Base-by-base conservation (phyloP, 176 grass and related monocot species). In the Neostapfia colusana region DNA sequence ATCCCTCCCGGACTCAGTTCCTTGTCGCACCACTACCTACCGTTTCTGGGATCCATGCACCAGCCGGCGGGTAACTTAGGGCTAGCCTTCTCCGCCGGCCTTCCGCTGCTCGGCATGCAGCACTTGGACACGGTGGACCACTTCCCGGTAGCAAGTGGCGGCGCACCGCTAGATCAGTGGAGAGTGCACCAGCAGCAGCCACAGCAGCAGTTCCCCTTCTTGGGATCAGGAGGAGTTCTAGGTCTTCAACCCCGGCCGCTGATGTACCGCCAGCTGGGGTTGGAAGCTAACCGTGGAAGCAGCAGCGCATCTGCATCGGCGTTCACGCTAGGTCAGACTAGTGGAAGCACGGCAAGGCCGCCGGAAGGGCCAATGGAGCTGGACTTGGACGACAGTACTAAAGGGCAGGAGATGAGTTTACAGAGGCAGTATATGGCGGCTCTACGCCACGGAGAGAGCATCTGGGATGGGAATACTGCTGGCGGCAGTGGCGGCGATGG, bases 121-220 rank as follows among this genome's bases (percentile, higher is more conserved):
- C 84, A 80, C 41, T 21, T 89, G 53, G 88, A 89, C 42, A 63
- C 62, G 12, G 78, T 81, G 8, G 82, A 75, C 65, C 76, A 90
- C 40, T 91, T 93, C 44, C 84, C 81, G 44, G 65, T 86, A 58
- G 85, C 81, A 5, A 87, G 88, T 65, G 68, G 80, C 12, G 81
- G 85, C 15, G 65, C 72, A 4, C 76, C 81, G 25, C 67, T 93
- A 6, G 84, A 88, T 49, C 88, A 93, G 75, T 93, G 84, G 84
- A 82, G 91, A 83, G 8, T 86, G 43, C 73, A 77, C 28, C 85
- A 70, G 14, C 72, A 88, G 59, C 86, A 85, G 78, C 2, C 85
- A 74, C 13, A 87, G 31, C 83, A 84, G 39, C 90, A 89, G 50
- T 94, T 91, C 81, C 91, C 91, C 24, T 89, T 94, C 84, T 39